Conservation (phyloP, 2,329 filamentous ascomycete species). For the Ophiostoma triangulosporum region DNA sequence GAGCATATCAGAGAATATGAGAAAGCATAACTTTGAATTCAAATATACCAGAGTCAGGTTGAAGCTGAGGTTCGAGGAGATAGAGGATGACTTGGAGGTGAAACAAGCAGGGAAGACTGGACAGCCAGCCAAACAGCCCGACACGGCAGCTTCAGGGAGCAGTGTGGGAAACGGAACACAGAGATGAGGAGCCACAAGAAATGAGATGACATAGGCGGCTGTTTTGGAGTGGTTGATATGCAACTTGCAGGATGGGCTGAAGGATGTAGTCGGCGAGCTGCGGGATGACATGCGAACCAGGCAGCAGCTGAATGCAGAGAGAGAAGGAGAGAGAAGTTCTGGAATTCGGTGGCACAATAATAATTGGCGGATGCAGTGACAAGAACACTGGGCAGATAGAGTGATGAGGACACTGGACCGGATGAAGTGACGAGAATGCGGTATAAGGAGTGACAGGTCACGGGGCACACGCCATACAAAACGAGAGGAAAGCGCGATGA, state of each 20-base stretch:
- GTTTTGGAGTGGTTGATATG: not conserved
- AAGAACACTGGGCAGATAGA: not conserved
- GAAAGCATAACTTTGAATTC: too few relatives aligned
- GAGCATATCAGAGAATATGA: not conserved
- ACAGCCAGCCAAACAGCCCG: too few relatives aligned
- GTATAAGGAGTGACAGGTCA: not conserved
- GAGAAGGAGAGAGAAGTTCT: not conserved
- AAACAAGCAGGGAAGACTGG: not conserved
- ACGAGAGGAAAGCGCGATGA: not conserved
- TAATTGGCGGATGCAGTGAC: too few relatives aligned
- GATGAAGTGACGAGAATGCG: too few relatives aligned
- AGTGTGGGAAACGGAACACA: not conserved
- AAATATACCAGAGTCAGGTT: too few relatives aligned
- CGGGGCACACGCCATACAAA: too few relatives aligned
- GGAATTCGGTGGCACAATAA: too few relatives aligned
- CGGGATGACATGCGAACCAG: not conserved
- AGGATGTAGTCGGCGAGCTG: not conserved
- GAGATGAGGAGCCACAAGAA: slow-evolving; percentile 1
- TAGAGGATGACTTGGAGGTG: not conserved
- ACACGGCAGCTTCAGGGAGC: not conserved
- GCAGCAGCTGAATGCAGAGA: not conserved
- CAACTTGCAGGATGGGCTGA: not conserved
- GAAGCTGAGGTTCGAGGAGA: not conserved
- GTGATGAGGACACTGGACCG: not conserved
- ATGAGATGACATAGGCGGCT: not conserved